phyloP scores from a whole-genome alignment of 768 basidiomycete species.

The Psilocybe subaeruginosa region DNA sequence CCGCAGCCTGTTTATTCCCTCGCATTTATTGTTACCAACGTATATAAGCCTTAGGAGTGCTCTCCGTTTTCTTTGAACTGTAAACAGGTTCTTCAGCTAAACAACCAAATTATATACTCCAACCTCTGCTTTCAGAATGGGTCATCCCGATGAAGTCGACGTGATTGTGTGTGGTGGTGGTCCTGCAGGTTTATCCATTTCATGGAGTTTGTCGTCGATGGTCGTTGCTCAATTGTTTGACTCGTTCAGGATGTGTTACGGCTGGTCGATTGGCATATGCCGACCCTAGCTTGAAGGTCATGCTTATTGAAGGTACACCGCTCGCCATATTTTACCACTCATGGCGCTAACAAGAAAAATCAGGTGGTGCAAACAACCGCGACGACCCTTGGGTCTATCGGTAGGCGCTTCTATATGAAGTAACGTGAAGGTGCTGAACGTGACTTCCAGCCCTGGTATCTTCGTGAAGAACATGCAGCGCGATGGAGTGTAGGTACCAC shows the following conservation, averaged over 20 bases:
- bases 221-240: background rate
- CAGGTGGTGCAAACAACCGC: slow-evolving; percentile 70
- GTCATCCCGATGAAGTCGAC: slow-evolving; percentile 73
- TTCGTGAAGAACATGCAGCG: slow-evolving; percentile 74
- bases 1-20: slow-evolving; percentile 18
- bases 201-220: background rate
- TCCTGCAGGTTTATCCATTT: slow-evolving; percentile 49
- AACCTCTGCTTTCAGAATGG: slow-evolving; percentile 30
- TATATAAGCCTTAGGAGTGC: slow-evolving; percentile 17
- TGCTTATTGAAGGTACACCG: slow-evolving; percentile 68
- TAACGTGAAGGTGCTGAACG: background rate
- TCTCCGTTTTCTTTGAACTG: slow-evolving; percentile 10
- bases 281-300: slow-evolving; percentile 73
- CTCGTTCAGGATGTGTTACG: slow-evolving; percentile 57
- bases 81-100: slow-evolving; percentile 7
- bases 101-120: slow-evolving; percentile 6
- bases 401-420: slow-evolving; percentile 22
- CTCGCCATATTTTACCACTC: background rate
- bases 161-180: slow-evolving; percentile 72
- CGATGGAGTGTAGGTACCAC: slow-evolving; percentile 58
- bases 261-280: slow-evolving; percentile 73
- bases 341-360: background rate
- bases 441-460: slow-evolving; percentile 55
- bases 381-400: slow-evolving; percentile 79
- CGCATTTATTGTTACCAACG: slow-evolving; percentile 13